Percentiles rank a stretch among this genome's conserved stretches.
phyloP scores from a whole-genome alignment of 2,329 filamentous ascomycete genomes.

The Plectosphaerella plurivora region DNA sequence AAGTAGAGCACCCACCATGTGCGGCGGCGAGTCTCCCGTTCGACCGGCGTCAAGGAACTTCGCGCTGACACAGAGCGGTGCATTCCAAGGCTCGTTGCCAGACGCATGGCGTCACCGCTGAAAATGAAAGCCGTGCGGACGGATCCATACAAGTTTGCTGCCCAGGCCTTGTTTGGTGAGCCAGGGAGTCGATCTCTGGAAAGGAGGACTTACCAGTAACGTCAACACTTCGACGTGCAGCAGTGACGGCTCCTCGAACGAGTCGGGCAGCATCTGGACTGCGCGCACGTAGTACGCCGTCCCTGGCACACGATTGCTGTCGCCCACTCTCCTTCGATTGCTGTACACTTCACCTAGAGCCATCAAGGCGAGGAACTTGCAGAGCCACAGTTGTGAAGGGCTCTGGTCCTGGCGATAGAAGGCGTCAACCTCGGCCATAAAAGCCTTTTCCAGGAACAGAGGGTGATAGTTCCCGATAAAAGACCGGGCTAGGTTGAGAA shows the following conservation, averaged over 20 bases:
- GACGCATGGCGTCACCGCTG: conserved; percentile 28
- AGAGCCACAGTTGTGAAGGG: conserved; percentile 26
- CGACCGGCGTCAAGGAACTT: conserved; percentile 14
- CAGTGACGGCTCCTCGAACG: conserved; percentile 36
- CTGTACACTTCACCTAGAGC: conserved; percentile 40
- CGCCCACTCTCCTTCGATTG: conserved; percentile 23
- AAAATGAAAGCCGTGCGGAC: conserved; percentile 25
- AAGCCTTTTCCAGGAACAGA: conserved; percentile 28
- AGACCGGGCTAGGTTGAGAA: conserved; percentile 19
- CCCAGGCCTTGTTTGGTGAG: conserved; percentile 18
- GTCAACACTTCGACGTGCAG: conserved; percentile 37
- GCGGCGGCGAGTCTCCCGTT: conserved; percentile 40
- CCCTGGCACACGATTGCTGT: conserved; percentile 28
- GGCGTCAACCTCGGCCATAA: conserved; percentile 27
- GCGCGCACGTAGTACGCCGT: conserved; percentile 36
- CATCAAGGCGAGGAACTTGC: conserved; percentile 39
- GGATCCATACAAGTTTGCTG: conserved; percentile 28
- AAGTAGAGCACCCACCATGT: conserved; percentile 29
- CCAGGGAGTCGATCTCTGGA: conserved; percentile 16
- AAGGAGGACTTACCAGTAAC: conserved; percentile 24
- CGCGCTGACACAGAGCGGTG: conserved; percentile 25
- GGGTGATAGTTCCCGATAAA: conserved; percentile 27
- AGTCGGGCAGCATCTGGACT: conserved; percentile 32
- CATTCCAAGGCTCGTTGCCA: conserved; percentile 35
- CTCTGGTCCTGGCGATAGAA: conserved; percentile 26